phyloP scores from a whole-genome alignment of 2,329 filamentous ascomycete genomes.

The Sporothrix variecibatus region DNA sequence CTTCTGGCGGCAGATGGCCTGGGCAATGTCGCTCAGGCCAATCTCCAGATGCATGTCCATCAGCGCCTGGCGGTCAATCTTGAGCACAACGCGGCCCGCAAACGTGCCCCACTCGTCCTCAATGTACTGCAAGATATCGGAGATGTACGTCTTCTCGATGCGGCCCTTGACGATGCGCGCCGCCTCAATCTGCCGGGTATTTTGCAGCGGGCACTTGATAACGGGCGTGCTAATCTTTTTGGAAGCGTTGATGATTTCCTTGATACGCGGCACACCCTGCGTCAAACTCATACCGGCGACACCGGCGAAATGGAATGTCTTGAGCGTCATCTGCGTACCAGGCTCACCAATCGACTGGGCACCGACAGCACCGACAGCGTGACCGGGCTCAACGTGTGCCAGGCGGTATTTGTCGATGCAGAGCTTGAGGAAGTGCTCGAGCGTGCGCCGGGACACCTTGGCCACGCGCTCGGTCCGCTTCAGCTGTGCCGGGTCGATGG shows the following conservation, averaged over 20 bases:
- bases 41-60: constrained; percentile 81
- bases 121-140: constrained; percentile 76
- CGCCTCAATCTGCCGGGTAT: constrained; percentile 70
- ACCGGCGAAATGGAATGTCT: constrained; percentile 99
- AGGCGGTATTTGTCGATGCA: constrained; percentile 89
- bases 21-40: constrained; percentile 68
- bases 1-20: constrained; percentile 76
- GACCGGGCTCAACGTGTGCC: constrained; percentile 89
- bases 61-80: constrained; percentile 78
- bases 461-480: constrained; percentile 69
- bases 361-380: constrained; percentile 93
- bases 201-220: constrained; percentile 82
- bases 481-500: constrained; percentile 38
- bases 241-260: constrained; percentile 99
- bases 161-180: constrained; percentile 90
- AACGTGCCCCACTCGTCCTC: constrained; percentile 86
- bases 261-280: constrained; percentile 98
- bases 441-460: constrained; percentile 76
- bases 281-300: constrained; percentile 99
- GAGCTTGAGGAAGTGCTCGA: constrained; percentile 74
- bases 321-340: constrained; percentile 97
- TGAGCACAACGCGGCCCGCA: constrained; percentile 74
- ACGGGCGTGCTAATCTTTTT: constrained; percentile 92
- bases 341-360: constrained; percentile 98
- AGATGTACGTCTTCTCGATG: constrained; percentile 91